phyloP scores from a whole-genome alignment of 2,329 filamentous ascomycete genomes.

The Ophiocordyceps robertsii region DNA sequence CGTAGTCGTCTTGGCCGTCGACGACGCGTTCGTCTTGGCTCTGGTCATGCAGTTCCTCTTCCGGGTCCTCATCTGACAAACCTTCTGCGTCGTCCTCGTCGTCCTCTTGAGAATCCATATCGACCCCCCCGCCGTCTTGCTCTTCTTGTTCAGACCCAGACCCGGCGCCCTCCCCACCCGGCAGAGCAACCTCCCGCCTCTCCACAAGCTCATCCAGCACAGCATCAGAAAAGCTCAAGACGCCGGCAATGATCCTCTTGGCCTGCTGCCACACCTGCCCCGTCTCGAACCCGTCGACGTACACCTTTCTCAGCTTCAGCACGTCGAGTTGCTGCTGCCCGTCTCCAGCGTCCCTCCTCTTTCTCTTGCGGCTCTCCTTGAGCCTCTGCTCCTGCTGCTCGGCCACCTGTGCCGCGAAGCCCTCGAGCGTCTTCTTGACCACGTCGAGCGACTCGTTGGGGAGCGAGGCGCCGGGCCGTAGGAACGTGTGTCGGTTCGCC shows the following conservation, averaged over 20 bases:
- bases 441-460: conserved; percentile 58
- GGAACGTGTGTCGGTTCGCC: conserved; percentile 55
- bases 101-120: conserved; percentile 15
- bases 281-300: conserved; percentile 76
- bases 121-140: conserved; percentile 17
- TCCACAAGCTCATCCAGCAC: conserved; percentile 36
- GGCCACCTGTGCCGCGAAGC: conserved; percentile 60
- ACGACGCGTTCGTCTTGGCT: conserved; percentile 21
- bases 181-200: conserved; percentile 27
- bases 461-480: conserved; percentile 57
- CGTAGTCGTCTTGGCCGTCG: conserved; percentile 19
- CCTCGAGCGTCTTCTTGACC: conserved; percentile 70
- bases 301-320: conserved; percentile 68
- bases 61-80: conserved; percentile 8
- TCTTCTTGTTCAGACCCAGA: conserved; percentile 15
- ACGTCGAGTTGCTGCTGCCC: conserved; percentile 32
- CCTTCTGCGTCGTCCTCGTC: conserved; percentile 11
- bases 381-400: conserved; percentile 57
- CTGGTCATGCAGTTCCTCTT: conserved; percentile 10
- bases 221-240: conserved; percentile 34
- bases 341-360: conserved; percentile 41
- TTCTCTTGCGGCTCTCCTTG: conserved; percentile 64
- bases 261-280: conserved; percentile 93
- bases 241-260: conserved; percentile 57
- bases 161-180: conserved; percentile 3